These are phyloP conservation scores for Olyra latifolia DNA, from an alignment of 176 grass and related monocot genomes.

Conservation along the genomic window DNA sequence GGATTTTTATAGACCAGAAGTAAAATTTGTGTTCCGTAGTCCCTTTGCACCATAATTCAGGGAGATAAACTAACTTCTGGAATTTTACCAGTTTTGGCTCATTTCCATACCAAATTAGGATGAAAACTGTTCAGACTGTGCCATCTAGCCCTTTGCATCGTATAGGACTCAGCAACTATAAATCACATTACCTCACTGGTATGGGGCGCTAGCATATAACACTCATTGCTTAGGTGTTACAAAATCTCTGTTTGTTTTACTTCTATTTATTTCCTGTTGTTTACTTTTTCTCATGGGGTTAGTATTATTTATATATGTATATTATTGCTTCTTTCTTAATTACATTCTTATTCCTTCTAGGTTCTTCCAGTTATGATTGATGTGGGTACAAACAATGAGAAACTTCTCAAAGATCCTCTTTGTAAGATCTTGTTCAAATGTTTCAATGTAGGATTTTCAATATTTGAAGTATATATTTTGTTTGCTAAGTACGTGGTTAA, in stretches of 20 bases:
- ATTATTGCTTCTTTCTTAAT: slow-evolving; percentile 24
- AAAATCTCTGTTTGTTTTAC: slow-evolving; percentile 3
- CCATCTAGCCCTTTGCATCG: too few relatives aligned
- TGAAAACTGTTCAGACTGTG: slow-evolving; percentile 17
- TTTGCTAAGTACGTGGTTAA: not conserved
- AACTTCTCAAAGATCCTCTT: slow-evolving; percentile 85
- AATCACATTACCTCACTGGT: not conserved
- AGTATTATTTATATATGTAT: not conserved
- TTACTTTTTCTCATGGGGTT: not conserved
- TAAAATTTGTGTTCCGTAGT: not conserved
- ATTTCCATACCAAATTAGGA: not conserved
- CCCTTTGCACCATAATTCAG: slow-evolving; percentile 1
- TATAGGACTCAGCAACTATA: not conserved
- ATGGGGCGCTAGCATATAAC: not conserved
- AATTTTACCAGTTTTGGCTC: not conserved
- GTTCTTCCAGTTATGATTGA: slow-evolving; percentile 99
- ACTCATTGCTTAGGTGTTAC: slow-evolving; percentile 1
- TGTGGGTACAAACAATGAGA: slow-evolving; percentile 97
- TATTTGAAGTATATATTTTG: slow-evolving; percentile 8
- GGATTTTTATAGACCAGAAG: not conserved
- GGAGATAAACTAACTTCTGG: not conserved
- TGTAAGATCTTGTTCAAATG: slow-evolving; percentile 64
- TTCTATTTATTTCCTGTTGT: not conserved
- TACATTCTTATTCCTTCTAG: slow-evolving; percentile 39
- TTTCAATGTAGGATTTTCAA: not conserved